Evolutionary conservation across 2,329 filamentous ascomycete genomes (phyloP).

Genomic region (Exophiala sp.): DNA sequence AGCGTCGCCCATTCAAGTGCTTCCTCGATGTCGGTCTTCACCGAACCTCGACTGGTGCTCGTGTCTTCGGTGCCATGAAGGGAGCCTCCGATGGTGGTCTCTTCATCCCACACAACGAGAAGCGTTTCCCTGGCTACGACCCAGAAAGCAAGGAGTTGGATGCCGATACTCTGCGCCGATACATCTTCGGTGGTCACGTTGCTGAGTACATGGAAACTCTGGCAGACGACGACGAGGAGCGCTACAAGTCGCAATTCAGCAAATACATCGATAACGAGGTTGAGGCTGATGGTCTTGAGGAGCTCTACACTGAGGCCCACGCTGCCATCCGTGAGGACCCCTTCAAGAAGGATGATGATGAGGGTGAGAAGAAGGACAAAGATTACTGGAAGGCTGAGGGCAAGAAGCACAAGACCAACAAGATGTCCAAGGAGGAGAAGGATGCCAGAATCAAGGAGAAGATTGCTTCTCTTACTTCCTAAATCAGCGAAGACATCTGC

Average conservation of each 20-base stretch:
- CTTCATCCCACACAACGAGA: conserved; percentile 96
- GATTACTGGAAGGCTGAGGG: conserved; percentile 95
- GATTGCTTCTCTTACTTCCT: conserved; percentile 70
- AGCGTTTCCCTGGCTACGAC: conserved; percentile 98
- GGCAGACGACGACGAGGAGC: conserved; percentile 99
- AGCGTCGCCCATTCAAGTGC: conserved; percentile 97
- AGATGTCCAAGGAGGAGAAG: conserved; percentile 82
- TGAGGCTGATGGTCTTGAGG: conserved; percentile 92
- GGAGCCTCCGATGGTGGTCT: conserved; percentile 98
- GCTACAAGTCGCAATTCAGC: conserved; percentile 96
- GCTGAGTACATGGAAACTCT: conserved; percentile 99
- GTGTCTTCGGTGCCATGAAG: conserved; percentile 99
- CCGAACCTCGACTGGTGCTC: conserved; percentile 96
- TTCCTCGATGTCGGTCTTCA: conserved; percentile 96
- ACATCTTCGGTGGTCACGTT: conserved; percentile 98
- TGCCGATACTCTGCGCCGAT: conserved; percentile 93
- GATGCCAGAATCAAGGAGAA: conserved; percentile 79
- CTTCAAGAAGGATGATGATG: conserved; percentile 81
- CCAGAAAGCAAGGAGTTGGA: conserved; percentile 98
- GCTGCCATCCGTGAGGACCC: conserved; percentile 95
- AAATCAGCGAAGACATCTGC: too few species aligned
- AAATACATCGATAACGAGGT: conserved; percentile 97
- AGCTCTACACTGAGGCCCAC: conserved; percentile 92
- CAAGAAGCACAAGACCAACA: conserved; percentile 76
- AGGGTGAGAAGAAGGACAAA: conserved; percentile 88